Evolutionary conservation across 371 early-diverging fungal genomes (phyloP).

Genomic region (Dinochytrium kinnereticum): DNA sequence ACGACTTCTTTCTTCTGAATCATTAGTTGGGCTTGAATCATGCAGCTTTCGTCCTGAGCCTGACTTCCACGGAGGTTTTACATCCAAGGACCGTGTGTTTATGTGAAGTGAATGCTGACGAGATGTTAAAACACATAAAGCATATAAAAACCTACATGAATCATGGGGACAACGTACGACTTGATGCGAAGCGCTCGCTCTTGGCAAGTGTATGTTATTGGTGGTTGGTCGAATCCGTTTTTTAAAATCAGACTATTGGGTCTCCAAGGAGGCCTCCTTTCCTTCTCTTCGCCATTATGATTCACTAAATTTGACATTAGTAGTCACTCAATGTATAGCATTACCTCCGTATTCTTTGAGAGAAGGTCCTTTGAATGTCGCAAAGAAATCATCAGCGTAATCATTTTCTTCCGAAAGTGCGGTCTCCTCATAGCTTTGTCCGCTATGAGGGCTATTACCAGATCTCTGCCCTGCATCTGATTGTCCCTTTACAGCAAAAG

Average conservation of each 20-base stretch:
- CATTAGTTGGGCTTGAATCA: no score
- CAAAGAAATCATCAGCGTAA: slow-evolving; percentile 5
- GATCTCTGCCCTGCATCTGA: no score
- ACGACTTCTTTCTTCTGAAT: no score
- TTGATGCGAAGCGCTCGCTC: not conserved
- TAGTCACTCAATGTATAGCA: no score
- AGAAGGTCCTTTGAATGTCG: no score
- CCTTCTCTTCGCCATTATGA: not conserved
- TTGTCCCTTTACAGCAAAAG: no score
- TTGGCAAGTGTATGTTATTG: not conserved
- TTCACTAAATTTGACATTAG: not conserved
- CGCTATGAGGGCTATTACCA: no score
- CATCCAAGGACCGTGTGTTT: no score
- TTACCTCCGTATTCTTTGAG: no score
- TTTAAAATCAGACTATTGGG: slow-evolving; percentile 7
- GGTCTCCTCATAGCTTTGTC: no score
- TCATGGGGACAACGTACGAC: not conserved
- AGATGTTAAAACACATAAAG: no score
- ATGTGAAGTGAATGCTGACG: no score
- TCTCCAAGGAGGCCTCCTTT: slow-evolving; percentile 5
- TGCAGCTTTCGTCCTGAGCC: not conserved
- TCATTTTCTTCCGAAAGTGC: not conserved
- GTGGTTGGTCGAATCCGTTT: not conserved
- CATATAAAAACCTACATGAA: not conserved
- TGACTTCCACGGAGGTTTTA: not conserved